A percentile compares a stretch with the other conserved stretches of the same genome.
Evolutionary conservation across 768 basidiomycete genomes (phyloP).

Genomic region (Paxillus ammoniavirescens): DNA sequence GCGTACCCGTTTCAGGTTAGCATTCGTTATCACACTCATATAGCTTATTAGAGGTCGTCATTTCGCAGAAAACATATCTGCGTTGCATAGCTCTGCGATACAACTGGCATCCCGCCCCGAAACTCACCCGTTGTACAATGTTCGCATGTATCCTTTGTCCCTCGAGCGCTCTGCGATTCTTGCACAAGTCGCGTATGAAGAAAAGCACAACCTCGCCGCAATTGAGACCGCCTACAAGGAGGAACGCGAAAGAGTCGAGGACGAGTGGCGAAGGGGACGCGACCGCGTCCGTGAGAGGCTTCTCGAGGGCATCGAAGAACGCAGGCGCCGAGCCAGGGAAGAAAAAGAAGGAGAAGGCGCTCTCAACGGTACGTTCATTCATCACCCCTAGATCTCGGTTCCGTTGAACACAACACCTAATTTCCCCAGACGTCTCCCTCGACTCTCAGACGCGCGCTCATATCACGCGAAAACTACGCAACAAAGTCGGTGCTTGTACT

Average conservation of each 20-base stretch:
- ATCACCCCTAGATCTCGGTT: not conserved
- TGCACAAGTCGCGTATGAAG: conserved; percentile 62
- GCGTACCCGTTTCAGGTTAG: conserved; percentile 23
- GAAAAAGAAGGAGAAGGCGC: conserved; percentile 91
- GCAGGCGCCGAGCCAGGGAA: conserved; percentile 73
- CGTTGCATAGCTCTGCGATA: conserved; percentile 55
- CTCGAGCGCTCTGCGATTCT: conserved; percentile 76
- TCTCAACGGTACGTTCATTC: conserved; percentile 50
- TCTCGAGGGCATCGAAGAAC: conserved; percentile 82
- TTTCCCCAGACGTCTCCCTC: conserved; percentile 59
- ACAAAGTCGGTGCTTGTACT: conserved; percentile 72
- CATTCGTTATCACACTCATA: conserved; percentile 12
- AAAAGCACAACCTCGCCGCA: conserved; percentile 64
- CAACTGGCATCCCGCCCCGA: conserved; percentile 72
- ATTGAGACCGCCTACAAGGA: conserved; percentile 73
- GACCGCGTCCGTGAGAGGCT: conserved; percentile 75
- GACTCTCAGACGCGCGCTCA: conserved; percentile 78
- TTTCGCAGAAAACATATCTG: conserved; percentile 59
- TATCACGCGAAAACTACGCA: conserved; percentile 81
- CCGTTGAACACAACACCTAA: not conserved
- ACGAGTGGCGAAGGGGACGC: conserved; percentile 75
- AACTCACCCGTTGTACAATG: conserved; percentile 58
- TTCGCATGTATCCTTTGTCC: conserved; percentile 71
- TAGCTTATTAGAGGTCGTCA: conserved; percentile 50
- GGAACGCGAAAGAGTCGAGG: conserved; percentile 76